Evolutionary conservation across 495 filamentous ascomycete genomes (phyloP), one percentile per base, ranked within the genome.

Genomic region (Rhypophila decipiens): DNA sequence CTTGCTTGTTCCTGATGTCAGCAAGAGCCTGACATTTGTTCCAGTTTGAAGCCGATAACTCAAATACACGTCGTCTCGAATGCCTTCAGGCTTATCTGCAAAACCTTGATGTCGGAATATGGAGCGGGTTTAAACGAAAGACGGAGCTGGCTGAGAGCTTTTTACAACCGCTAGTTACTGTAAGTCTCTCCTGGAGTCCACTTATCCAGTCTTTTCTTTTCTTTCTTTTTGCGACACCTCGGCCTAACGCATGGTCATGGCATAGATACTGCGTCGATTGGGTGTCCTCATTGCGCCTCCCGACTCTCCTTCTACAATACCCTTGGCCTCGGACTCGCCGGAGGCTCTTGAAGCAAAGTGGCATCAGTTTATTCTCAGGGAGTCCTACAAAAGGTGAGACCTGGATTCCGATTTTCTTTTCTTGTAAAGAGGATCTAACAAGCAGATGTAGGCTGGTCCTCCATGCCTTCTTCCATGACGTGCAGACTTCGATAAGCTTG

Each of bases 131-230:
- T 49, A 76, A 76, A 45, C 65, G 80, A 13, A 75, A 75, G 52
- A 81, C 78, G 21, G 80, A 84, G 51, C 73, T 84, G 21, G 74
- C 79, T 0, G 79, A 82, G 53, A 77, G 76, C 47, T 75, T 78
- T 52, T 59, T 69, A 21, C 69, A 77, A 41, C 68, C 73, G 0
- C 33, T 80, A 5, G 49, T 76, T 2, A 80, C 76, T 19, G 48
- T 55, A 47, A 8, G 44, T 29, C 20, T 17, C 9, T 5, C 3
- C 9, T 33, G 5, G 2, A n/a, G n/a, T n/a, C n/a, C n/a, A n/a
- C n/a, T 18, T 42, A 5, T 24, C 42, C 23, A 2, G 36, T 18
- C 39, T 42, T 24, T 9, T 17, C 19, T 13, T 17, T 10, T 17
- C 21, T 41, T 3, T 11, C 31, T 35, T 15, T 12, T 12, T 1